Percentiles rank a stretch among this genome's conserved stretches.
phyloP scores from a whole-genome alignment of 305 asterid species.

The Fraxinus angustifolia region DNA sequence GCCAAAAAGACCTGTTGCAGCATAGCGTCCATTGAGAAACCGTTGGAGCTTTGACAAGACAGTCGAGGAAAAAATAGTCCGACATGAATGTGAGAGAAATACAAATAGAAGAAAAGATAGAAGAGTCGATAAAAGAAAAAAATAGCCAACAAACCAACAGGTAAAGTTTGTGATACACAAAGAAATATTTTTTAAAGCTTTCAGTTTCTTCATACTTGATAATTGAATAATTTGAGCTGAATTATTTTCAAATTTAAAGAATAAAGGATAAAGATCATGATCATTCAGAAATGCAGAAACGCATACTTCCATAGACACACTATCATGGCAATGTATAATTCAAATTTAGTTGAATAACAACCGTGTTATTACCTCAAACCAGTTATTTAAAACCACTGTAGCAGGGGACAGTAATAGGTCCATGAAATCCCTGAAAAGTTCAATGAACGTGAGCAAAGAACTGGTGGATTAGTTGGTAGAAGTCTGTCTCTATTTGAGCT shows the following conservation, averaged over 20 bases:
- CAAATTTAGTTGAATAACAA: neutral
- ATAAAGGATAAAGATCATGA: neutral
- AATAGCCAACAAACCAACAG: neutral
- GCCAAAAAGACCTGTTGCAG: neutral
- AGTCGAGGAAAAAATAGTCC: neutral
- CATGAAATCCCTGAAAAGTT: constrained; percentile 71
- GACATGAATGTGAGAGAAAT: neutral
- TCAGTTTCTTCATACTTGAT: neutral
- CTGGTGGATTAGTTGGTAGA: neutral
- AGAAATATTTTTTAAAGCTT: neutral
- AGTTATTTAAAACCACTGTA: constrained; percentile 79
- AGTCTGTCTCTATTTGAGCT: constrained; percentile 8
- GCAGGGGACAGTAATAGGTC: constrained; percentile 87
- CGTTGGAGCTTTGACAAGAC: neutral
- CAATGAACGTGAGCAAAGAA: constrained; percentile 22
- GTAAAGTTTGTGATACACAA: neutral
- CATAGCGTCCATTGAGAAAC: neutral
- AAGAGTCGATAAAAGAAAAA: neutral
- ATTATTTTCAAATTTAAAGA: neutral
- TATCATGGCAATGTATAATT: neutral
- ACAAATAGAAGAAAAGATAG: neutral
- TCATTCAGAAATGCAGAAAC: neutral
- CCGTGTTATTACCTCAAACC: constrained; percentile 75
- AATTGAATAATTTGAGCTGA: neutral
- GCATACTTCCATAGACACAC: neutral